Evolutionary conservation across 495 filamentous ascomycete genomes (phyloP), one percentile per base, ranked within the genome.

Genomic region (Aspergillus heteromorphus): DNA sequence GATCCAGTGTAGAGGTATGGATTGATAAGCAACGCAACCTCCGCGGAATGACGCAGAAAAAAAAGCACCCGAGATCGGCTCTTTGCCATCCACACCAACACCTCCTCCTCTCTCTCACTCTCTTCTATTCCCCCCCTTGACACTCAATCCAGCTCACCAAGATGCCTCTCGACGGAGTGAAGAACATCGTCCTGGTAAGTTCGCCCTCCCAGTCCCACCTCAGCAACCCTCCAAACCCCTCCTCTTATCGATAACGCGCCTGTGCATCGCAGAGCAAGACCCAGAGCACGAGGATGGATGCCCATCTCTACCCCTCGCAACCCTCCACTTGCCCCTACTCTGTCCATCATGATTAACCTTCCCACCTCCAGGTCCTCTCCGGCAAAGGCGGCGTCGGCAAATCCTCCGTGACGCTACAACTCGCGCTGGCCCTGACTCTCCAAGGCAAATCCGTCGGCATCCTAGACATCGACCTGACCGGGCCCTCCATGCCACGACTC

Each of bases 311-410:
- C 18, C 19, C 6, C 2, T 7, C 29, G 16, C 30, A 21, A n/a
- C 17, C 21, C 10, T 2, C 6, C 10, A 49, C 34, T 18, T 7
- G 4, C 6, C 27, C 34, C 8, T 38, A 14, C 11, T 38, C 34
- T 3, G 10, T 1, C 34, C 34, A 14, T 1, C 30, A 38, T 13
- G 21, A 16, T 27, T 42, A 53, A 13, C 25, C 6, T 10, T 40
- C 9, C 20, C 21, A 45, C 40, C 21, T 52, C 25, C 55, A 77
- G 74, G 69, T 98, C 58, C 89, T 98, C 54, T 97, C 95, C 6
- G 93, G 93, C 61, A 98, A 98, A 77, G 93, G 93, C 57, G 93
- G 93, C 55, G 93, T 98, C 2, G 93, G 93, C 13, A 98, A 98
- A 79, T 98, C 93, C 51, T 96, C 91, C 45, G 83, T 96, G 6